A percentile compares a stretch with the other conserved stretches of the same genome.
Evolutionary conservation across 169 alveolate genomes (phyloP).

Genomic region (Cryptosporidium xiaoi): DNA sequence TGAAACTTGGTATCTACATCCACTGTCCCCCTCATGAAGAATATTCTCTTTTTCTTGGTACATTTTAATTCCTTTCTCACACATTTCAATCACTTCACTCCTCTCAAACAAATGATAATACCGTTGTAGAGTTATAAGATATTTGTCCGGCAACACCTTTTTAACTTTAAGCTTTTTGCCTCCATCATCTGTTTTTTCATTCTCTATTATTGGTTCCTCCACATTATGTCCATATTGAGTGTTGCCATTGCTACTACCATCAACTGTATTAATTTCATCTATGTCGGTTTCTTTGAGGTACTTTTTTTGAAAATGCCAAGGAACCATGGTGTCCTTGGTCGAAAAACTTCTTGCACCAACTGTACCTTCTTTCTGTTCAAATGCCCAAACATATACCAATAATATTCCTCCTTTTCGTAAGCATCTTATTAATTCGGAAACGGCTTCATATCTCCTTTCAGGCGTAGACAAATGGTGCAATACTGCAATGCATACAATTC

Average conservation of each 20-base stretch:
- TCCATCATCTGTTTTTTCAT: background rate
- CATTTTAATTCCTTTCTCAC: conserved; percentile 36
- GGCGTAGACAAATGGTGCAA: conserved; percentile 70
- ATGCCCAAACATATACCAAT: conserved; percentile 74
- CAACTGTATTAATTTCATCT: background rate
- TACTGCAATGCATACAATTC: conserved; percentile 74
- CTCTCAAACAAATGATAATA: conserved; percentile 62
- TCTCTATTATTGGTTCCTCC: background rate
- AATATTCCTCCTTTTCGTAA: conserved; percentile 45
- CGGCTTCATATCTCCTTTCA: conserved; percentile 59
- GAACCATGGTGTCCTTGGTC: conserved; percentile 70
- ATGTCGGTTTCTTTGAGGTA: conserved; percentile 7
- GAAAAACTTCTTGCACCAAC: conserved; percentile 67
- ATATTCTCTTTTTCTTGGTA: background rate
- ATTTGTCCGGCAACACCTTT: conserved; percentile 49
- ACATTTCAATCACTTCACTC: conserved; percentile 43
- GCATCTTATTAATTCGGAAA: conserved; percentile 52
- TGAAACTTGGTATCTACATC: too few relatives aligned
- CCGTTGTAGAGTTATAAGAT: conserved; percentile 48
- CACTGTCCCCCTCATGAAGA: background rate
- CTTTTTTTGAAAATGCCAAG: conserved; percentile 76
- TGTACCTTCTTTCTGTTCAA: conserved; percentile 69
- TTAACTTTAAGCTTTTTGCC: background rate
- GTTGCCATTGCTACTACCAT: background rate
- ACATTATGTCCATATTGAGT: background rate